A percentile compares a stretch with the other conserved stretches of the same genome.
phyloP scores from a whole-genome alignment of 1,284 basidiomycete genomes.

The Pseudomicrostroma phylloplanum region DNA sequence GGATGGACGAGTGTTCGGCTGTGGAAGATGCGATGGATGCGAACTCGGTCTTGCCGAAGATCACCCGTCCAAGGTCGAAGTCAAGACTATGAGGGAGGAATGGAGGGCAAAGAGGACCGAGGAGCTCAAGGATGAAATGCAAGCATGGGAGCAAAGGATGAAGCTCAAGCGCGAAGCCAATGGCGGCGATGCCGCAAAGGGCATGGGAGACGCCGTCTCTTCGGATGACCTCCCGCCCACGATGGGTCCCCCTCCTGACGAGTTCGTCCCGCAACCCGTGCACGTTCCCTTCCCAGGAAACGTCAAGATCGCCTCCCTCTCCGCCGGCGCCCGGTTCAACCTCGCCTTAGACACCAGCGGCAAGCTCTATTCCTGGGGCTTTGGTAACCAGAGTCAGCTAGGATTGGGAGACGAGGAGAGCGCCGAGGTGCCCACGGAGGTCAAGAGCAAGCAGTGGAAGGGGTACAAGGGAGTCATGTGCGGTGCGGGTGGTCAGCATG shows the following conservation, averaged over 20 bases:
- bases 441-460: slow-evolving; percentile 56
- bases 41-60: slow-evolving; percentile 70
- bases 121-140: slow-evolving; percentile 16
- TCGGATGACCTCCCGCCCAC: slow-evolving; percentile 18
- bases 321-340: slow-evolving; percentile 73
- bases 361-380: slow-evolving; percentile 78
- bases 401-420: slow-evolving; percentile 54
- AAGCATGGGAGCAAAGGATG: slow-evolving; percentile 16
- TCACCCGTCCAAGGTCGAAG: slow-evolving; percentile 57
- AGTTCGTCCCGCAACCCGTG: slow-evolving; percentile 34
- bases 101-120: slow-evolving; percentile 22
- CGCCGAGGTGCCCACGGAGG: slow-evolving; percentile 62
- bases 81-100: slow-evolving; percentile 46
- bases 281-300: slow-evolving; percentile 48
- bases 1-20: slow-evolving; percentile 74
- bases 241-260: slow-evolving; percentile 20
- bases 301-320: slow-evolving; percentile 69
- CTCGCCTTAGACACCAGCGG: slow-evolving; percentile 72
- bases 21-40: slow-evolving; percentile 69
- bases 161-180: slow-evolving; percentile 44
- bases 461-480: slow-evolving; percentile 53
- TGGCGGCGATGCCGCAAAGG: slow-evolving; percentile 17
- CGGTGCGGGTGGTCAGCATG: slow-evolving; percentile 55
- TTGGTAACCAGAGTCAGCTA: slow-evolving; percentile 60
- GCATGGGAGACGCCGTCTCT: slow-evolving; percentile 28